phyloP scores from a whole-genome alignment of 768 basidiomycete genomes.

The Termitomyces heimii region DNA sequence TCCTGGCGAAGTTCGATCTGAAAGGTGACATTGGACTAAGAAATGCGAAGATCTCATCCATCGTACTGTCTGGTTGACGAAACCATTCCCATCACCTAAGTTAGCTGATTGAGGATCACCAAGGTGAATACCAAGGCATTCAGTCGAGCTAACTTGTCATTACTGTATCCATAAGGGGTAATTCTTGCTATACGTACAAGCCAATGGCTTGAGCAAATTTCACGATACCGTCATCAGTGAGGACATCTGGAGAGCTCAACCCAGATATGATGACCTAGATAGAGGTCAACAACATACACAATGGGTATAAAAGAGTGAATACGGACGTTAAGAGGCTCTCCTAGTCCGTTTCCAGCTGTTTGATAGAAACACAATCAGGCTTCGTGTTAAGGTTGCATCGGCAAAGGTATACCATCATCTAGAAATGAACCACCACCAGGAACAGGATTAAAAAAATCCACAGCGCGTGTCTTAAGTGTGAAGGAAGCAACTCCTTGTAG shows the following conservation, averaged over 20 bases:
- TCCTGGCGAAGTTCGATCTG: slow-evolving; percentile 72
- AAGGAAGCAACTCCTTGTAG: not conserved
- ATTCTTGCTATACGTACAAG: slow-evolving; percentile 39
- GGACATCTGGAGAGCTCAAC: slow-evolving; percentile 48
- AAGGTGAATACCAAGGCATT: slow-evolving; percentile 70
- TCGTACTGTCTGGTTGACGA: slow-evolving; percentile 43
- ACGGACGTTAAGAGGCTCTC: slow-evolving; percentile 77
- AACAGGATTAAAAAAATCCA: slow-evolving; percentile 38
- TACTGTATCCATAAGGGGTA: slow-evolving; percentile 16
- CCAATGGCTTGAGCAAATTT: slow-evolving; percentile 60
- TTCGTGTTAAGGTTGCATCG: not conserved
- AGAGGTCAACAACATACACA: not conserved
- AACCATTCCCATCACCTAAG: slow-evolving; percentile 75
- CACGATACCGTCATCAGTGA: slow-evolving; percentile 48
- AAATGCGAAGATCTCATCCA: not conserved
- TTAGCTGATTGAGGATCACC: slow-evolving; percentile 66
- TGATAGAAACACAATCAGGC: not conserved
- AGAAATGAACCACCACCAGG: slow-evolving; percentile 58
- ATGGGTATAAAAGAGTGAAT: slow-evolving; percentile 23
- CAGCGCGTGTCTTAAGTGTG: slow-evolving; percentile 15
- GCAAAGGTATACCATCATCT: slow-evolving; percentile 36
- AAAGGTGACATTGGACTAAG: slow-evolving; percentile 22
- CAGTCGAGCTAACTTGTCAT: slow-evolving; percentile 25
- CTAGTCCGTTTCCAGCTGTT: slow-evolving; percentile 31
- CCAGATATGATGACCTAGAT: slow-evolving; percentile 61